phyloP scores from a whole-genome alignment of 805 yeast species.

The Pichia kluyveri region DNA sequence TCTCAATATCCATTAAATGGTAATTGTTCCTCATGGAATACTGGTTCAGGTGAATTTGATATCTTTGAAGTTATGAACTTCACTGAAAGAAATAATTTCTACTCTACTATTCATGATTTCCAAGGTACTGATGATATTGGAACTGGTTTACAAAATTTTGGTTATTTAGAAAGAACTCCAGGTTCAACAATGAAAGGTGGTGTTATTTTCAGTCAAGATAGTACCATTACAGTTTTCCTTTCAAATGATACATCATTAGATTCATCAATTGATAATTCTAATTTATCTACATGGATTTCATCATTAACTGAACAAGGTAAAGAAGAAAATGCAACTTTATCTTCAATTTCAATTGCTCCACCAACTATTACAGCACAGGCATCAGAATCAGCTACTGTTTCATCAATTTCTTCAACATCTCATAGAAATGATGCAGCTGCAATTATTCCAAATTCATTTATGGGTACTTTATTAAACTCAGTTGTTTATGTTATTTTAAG shows the following conservation, averaged over 20 bases:
- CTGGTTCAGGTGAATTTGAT: constrained; percentile 77
- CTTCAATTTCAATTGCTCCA: constrained; percentile 13
- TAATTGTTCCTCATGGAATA: constrained; percentile 68
- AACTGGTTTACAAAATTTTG: constrained; percentile 49
- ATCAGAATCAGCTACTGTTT: background rate
- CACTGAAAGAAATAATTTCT: constrained; percentile 46
- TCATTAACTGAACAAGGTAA: constrained; percentile 13
- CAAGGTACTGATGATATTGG: constrained; percentile 61
- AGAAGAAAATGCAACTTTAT: constrained; percentile 12
- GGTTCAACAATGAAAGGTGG: constrained; percentile 55
- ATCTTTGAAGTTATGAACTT: constrained; percentile 65
- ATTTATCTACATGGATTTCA: constrained; percentile 38
- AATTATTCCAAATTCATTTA: background rate
- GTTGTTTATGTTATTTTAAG: background rate
- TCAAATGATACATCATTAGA: constrained; percentile 45
- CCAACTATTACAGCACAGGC: constrained; percentile 1
- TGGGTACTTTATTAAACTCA: background rate
- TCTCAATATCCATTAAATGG: constrained; percentile 54
- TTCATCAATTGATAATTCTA: constrained; percentile 33
- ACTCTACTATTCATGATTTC: constrained; percentile 65
- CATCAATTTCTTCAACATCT: background rate
- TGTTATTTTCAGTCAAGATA: constrained; percentile 55
- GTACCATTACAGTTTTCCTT: constrained; percentile 52
- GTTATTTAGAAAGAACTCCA: constrained; percentile 48
- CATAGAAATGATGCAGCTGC: background rate